phyloP scores from a whole-genome alignment of 1,284 basidiomycete genomes.

The Trametes sp. region DNA sequence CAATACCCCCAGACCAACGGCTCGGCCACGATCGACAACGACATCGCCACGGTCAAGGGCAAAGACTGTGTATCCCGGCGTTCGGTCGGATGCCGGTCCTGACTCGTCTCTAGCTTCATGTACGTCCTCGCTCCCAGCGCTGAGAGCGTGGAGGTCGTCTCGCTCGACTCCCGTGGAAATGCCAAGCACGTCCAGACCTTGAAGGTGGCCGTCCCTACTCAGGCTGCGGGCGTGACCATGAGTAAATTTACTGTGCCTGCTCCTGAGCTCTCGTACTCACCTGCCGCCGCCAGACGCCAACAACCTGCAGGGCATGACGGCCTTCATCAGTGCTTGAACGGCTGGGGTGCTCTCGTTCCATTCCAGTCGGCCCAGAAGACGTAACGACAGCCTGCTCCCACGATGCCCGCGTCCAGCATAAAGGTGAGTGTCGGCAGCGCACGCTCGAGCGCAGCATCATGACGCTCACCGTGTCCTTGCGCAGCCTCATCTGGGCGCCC shows the following conservation, averaged over 20 bases:
- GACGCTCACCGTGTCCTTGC: no score
- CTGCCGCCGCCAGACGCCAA: conserved; percentile 38
- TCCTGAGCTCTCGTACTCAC: not conserved
- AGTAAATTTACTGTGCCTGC: conserved; percentile 37
- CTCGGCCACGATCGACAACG: conserved; percentile 54
- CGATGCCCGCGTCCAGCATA: no score
- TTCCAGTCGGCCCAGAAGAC: not conserved
- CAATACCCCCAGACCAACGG: conserved; percentile 51
- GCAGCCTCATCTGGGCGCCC: no score
- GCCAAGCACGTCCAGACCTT: conserved; percentile 49
- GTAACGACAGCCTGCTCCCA: no score
- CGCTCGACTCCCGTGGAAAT: conserved; percentile 49
- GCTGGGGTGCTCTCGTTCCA: not conserved
- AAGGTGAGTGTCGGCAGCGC: no score
- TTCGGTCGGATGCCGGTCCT: not conserved
- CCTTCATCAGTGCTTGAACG: conserved; percentile 43
- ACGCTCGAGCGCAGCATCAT: no score
- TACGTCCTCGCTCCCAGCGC: conserved; percentile 52
- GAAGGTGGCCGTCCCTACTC: conserved; percentile 47
- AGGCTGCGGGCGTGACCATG: conserved; percentile 46
- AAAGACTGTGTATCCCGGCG: conserved; percentile 49
- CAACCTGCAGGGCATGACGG: conserved; percentile 52
- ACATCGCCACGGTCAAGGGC: conserved; percentile 49
- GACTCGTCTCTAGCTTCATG: conserved; percentile 45
- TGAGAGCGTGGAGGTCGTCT: conserved; percentile 47